These are phyloP conservation scores for Candida incommunis DNA, from an alignment of 805 yeast genomes.

Conservation along the genomic window DNA sequence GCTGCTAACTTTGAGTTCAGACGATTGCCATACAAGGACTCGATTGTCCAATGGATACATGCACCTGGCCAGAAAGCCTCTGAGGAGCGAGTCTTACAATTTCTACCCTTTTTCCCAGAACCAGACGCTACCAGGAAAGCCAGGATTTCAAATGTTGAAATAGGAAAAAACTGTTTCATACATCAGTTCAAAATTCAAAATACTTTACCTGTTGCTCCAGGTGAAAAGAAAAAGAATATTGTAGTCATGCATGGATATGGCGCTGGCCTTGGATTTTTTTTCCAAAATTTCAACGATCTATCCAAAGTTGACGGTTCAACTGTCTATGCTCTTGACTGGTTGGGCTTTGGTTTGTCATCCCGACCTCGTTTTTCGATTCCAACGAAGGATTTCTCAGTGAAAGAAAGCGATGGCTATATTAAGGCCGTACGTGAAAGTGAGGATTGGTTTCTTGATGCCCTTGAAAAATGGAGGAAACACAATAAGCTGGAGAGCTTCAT, in stretches of 20 bases:
- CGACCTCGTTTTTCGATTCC: slow-evolving; percentile 45
- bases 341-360: slow-evolving; percentile 85
- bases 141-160: neutral
- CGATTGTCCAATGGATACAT: neutral
- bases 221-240: slow-evolving; percentile 30
- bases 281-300: slow-evolving; percentile 49
- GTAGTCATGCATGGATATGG: slow-evolving; percentile 89
- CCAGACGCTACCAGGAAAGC: neutral
- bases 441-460: slow-evolving; percentile 48
- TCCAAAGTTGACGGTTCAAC: slow-evolving; percentile 36
- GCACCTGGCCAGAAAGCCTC: neutral
- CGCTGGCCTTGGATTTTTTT: slow-evolving; percentile 74
- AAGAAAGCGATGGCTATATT: slow-evolving; percentile 24
- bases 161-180: slow-evolving; percentile 21
- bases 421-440: neutral
- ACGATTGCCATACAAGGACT: neutral
- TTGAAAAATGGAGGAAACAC: slow-evolving; percentile 45
- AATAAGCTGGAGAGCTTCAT: slow-evolving; percentile 39
- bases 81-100: neutral
- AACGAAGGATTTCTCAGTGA: slow-evolving; percentile 8
- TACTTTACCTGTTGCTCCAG: slow-evolving; percentile 8
- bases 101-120: slow-evolving; percentile 1
- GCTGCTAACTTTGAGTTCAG: slow-evolving; percentile 1
- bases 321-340: slow-evolving; percentile 72
- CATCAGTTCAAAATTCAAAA: slow-evolving; percentile 57